Evolutionary conservation across 1,139 yeast species (phyloP), one percentile per base, ranked within the genome.

Genomic region (Saccharomyces uvarum): DNA sequence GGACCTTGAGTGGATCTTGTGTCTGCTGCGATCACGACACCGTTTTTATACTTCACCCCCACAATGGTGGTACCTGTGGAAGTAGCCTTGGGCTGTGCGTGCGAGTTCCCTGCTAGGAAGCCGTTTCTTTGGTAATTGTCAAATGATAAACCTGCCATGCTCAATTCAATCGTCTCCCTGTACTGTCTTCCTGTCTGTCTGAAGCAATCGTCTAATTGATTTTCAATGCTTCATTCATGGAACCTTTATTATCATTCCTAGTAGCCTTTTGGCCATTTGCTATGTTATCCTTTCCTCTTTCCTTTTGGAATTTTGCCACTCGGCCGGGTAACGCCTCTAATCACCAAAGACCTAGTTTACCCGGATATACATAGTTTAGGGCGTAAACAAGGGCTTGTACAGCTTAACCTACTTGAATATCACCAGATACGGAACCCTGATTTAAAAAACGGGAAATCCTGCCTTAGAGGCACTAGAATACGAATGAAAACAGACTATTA

Each of bases 41-140:
- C 99, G 58, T 88, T 91, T 52, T 86, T 76, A 72, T 87, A 93
- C 68, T 86, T 86, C 70, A 96, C 88, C 51, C 99, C 99, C 32
- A 93, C 99, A 76, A 93, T 93, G 2, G 99, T 93, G 31, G 99
- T 93, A 77, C 99, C 99, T 1, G 99, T 93, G 26, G 97, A 89
- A 1, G 98, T 93, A 51, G 97, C 96, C 60, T 78, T 84, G 52
- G 98, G 97, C 44, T 82, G 77, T 1, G 84, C 81, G 64, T 80
- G 82, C 8, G 97, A 97, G 61, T 82, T 78, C 38, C 86, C 76
- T 16, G 86, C 77, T 57, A 93, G 78, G 63, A 75, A 82, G 58
- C 80, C 80, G 72, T 93, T 93, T 76, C 99, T 84, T 71, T 89
- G 96, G 73, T 80, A 88, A 73, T 93, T 90, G 67, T 91, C 98